Conservation (phyloP, 495 filamentous ascomycete species). For the Penicillium nucicola region DNA sequence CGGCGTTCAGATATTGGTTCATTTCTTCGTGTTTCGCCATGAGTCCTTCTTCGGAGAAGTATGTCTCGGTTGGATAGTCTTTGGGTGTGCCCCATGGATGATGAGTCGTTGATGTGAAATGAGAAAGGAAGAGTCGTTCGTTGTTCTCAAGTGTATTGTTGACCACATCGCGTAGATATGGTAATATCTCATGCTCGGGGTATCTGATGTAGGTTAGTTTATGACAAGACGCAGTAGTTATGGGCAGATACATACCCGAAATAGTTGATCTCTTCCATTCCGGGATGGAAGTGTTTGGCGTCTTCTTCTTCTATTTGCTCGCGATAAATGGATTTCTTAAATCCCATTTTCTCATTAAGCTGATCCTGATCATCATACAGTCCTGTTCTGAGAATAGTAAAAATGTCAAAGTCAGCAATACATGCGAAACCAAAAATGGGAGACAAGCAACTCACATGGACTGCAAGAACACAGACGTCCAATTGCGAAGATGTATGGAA, state of each 20-base stretch:
- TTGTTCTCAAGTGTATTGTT: conserved; percentile 23
- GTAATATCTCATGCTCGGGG: conserved; percentile 14
- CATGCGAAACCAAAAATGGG: too few species aligned
- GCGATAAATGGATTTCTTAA: conserved; percentile 25
- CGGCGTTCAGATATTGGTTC: conserved; percentile 40
- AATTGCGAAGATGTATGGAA: conserved; percentile 16
- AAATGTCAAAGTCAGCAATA: too few species aligned
- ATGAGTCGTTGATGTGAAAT: conserved; percentile 40
- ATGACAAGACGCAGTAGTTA: background rate
- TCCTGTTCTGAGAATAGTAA: conserved; percentile 14
- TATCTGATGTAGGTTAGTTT: conserved; percentile 8
- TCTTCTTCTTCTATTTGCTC: conserved; percentile 21
- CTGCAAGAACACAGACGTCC: conserved; percentile 39
- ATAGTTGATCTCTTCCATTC: conserved; percentile 35
- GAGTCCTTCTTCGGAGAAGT: conserved; percentile 18
- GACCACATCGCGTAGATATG: conserved; percentile 29
- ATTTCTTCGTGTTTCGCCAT: conserved; percentile 19
- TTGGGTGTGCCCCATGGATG: conserved; percentile 37
- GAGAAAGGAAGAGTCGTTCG: conserved; percentile 36
- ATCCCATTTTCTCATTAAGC: conserved; percentile 35
- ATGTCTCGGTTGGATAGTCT: conserved; percentile 22
- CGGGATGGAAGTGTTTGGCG: conserved; percentile 28
- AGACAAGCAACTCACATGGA: conserved; percentile 11
- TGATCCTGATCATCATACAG: conserved; percentile 33
- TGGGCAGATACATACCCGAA: conserved; percentile 26